These are phyloP conservation scores for Monosporascus sp. DNA, from an alignment of 2,329 filamentous ascomycete species.

Conservation along the genomic window DNA sequence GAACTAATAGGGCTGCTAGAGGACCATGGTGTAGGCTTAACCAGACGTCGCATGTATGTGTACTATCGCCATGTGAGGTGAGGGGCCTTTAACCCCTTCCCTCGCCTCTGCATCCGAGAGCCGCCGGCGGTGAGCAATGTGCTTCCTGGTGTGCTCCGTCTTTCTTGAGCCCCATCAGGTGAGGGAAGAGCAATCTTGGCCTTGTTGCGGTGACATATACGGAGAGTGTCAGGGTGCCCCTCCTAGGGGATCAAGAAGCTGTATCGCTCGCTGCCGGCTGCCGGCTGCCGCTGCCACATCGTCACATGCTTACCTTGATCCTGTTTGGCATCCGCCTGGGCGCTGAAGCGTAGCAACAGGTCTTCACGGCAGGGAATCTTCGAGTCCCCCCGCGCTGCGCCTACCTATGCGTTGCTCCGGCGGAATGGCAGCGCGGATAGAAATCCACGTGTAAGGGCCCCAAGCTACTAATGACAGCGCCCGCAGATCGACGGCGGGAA, in stretches of 20 bases:
- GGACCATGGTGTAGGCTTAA: not conserved
- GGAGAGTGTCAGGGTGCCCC: too few species aligned
- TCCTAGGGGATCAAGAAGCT: too few species aligned
- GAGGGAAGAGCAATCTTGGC: not conserved
- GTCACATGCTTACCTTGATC: too few species aligned
- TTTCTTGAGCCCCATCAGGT: not conserved
- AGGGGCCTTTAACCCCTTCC: not conserved
- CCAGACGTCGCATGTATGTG: not conserved
- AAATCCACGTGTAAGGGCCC: not conserved
- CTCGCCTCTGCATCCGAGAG: not conserved
- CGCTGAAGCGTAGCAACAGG: not conserved
- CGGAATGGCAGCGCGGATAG: not conserved
- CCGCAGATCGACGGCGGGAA: not conserved
- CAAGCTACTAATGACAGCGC: not conserved
- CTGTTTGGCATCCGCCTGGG: too few species aligned
- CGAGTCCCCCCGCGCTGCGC: not conserved
- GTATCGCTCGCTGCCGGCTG: too few species aligned
- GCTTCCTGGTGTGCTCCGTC: not conserved
- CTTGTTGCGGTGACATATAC: not conserved
- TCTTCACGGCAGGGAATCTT: not conserved
- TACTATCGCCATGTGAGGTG: not conserved
- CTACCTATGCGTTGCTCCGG: not conserved
- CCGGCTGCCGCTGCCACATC: too few species aligned
- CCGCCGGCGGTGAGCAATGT: not conserved
- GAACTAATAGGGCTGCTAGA: not conserved